These are phyloP conservation scores for Xerophyta viscosa DNA, from an alignment of 106 monocot species.

Conservation along the genomic window DNA sequence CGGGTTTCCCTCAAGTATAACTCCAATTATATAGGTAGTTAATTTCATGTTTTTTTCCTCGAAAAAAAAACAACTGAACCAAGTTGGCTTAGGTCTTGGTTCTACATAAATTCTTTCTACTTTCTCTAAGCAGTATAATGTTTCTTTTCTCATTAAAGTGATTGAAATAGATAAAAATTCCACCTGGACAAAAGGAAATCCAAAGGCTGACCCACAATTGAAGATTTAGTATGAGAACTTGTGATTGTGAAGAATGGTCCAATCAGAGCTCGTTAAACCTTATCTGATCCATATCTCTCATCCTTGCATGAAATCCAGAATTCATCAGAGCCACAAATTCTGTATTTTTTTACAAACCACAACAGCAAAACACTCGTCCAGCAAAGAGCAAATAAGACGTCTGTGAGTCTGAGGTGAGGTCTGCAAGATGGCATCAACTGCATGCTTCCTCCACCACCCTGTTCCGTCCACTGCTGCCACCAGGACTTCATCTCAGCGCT, in stretches of 20 bases:
- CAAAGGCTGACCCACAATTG: background rate
- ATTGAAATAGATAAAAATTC: background rate
- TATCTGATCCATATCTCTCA: slow-evolving; percentile 50
- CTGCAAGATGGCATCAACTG: slow-evolving; percentile 59
- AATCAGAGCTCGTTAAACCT: slow-evolving; percentile 39
- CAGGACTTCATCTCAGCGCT: slow-evolving; percentile 19
- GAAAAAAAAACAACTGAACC: too few species aligned
- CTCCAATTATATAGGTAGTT: too few species aligned
- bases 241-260: slow-evolving; percentile 33
- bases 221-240: background rate
- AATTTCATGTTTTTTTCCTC: too few species aligned
- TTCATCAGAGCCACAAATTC: slow-evolving; percentile 11
- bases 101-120: too few species aligned
- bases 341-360: slow-evolving; percentile 5
- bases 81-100: background rate
- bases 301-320: slow-evolving; percentile 11
- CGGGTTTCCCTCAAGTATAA: too few species aligned
- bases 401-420: background rate
- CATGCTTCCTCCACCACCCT: slow-evolving; percentile 81
- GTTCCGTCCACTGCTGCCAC: slow-evolving; percentile 40
- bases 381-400: background rate
- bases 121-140: too few species aligned
- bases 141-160: too few species aligned
- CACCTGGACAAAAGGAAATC: background rate
- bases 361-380: slow-evolving; percentile 3